Conservation (phyloP, 164 flowering plant genomes). For the Nymphaea thermarum region DNA sequence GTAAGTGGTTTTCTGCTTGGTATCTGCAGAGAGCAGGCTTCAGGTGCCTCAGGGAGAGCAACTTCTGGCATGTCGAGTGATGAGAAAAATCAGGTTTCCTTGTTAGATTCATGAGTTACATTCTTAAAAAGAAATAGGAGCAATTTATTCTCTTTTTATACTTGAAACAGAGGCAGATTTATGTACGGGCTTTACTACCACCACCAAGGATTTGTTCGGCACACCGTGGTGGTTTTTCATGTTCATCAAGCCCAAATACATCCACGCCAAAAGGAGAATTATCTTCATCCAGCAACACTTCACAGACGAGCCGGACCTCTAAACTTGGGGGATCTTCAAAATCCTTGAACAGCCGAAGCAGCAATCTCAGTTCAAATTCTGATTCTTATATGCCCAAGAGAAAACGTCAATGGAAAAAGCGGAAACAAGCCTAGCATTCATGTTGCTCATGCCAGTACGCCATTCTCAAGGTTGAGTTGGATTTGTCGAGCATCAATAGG, state of each 20-base stretch:
- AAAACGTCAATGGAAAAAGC: conserved; percentile 96
- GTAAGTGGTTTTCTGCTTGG: background rate
- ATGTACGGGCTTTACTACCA: conserved; percentile 77
- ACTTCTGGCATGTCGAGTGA: conserved; percentile 98
- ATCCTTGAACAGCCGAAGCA: conserved; percentile 43
- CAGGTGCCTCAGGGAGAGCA: conserved; percentile 85
- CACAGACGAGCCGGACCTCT: conserved; percentile 35
- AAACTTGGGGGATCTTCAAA: conserved; percentile 36
- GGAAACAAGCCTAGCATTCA: conserved; percentile 25
- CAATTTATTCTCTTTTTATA: background rate
- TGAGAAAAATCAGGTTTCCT: conserved; percentile 82
- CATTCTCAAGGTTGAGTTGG: too few relatives aligned
- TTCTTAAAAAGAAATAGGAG: background rate
- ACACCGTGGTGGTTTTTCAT: conserved; percentile 26
- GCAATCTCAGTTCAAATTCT: conserved; percentile 81
- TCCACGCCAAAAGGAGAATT: conserved; percentile 20
- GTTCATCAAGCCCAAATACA: conserved; percentile 39
- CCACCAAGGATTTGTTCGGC: conserved; percentile 64
- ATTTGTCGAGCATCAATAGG: too few relatives aligned
- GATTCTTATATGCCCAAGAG: conserved; percentile 90
- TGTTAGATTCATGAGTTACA: background rate
- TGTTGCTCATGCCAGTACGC: too few relatives aligned
- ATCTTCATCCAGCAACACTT: conserved; percentile 51
- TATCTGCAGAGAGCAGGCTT: conserved; percentile 73
- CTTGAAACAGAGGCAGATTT: conserved; percentile 39